Evolutionary conservation across 805 yeast species (phyloP), one percentile per base, ranked within the genome.

Genomic region (Cyberlindnera galapagoensis): DNA sequence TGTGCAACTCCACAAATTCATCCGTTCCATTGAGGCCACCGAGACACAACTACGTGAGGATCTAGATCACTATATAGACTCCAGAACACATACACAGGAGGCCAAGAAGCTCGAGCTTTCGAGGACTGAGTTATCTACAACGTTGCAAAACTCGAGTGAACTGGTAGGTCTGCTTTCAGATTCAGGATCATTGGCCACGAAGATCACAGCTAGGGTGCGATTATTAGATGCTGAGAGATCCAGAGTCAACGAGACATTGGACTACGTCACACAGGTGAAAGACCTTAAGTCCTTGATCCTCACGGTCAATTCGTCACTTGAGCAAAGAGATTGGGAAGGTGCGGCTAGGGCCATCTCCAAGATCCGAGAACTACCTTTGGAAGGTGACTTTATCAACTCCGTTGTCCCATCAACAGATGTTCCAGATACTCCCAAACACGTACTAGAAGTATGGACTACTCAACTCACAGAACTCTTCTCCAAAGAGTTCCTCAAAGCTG

Each of bases 381-480:
- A 57, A 11, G 88, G 95, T 13, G 63, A 71, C 34, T 87, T 80
- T 55, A 90, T 94, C 2, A 69, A 76, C 30, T 76, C 68, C 27
- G 83, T 82, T 47, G 90, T 90, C 12, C 98, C 98, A 1, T 76
- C 94, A 0, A 65, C 81, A 9, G 94, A 85, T 35, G 67, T 87
- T 11, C 95, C 96, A 0, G 94, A 85, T 31, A 60, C 71, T 32
- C 97, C 98, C 0, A 49, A 54, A 8, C 66, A 59, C 2, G 59
- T 82, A 0, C 47, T 92, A 2, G 51, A 60, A 2, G 61, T 62
- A 10, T 83, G 94, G 76, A 68, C 75, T 4, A 62, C 59, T 2
- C 67, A 75, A 22, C 63, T 92, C 36, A 75, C 72, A 5, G 52
- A 52, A 1, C 57, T 74, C 3, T 86, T 88, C 47, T 58, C 65